Conservation (phyloP, 2,329 filamentous ascomycete genomes). For the Trichoderma semiorbis region DNA sequence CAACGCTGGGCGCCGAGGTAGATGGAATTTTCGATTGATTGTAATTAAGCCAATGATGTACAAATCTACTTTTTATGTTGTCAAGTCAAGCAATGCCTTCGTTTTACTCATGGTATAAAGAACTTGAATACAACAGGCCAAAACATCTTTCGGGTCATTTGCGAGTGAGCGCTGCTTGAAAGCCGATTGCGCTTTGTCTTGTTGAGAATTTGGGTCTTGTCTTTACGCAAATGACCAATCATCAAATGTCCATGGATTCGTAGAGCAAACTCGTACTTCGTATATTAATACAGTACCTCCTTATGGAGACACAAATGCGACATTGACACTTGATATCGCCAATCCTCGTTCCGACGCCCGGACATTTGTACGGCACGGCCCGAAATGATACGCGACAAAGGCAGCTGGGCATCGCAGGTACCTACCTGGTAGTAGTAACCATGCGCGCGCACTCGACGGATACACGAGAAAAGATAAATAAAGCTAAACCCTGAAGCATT, state of each 20-base stretch:
- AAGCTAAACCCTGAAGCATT: not conserved
- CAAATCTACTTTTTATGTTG: not conserved
- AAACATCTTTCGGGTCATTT: no score
- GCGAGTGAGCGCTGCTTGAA: not conserved
- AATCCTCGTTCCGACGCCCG: not conserved
- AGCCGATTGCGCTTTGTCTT: not conserved
- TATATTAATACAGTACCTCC: not conserved
- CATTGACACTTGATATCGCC: not conserved
- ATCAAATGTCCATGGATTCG: no score
- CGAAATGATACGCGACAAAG: not conserved
- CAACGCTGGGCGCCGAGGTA: not conserved
- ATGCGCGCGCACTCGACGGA: not conserved
- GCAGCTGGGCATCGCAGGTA: not conserved
- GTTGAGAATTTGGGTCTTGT: no score
- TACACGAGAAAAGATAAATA: not conserved
- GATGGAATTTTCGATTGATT: not conserved
- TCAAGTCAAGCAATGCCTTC: not conserved
- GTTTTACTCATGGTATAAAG: no score
- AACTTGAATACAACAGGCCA: no score
- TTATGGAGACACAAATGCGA: not conserved
- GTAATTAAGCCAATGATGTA: not conserved
- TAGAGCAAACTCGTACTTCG: no score
- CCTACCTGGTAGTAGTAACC: not conserved
- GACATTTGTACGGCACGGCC: conserved; percentile 3
- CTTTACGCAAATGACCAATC: no score